Conservation (phyloP, 2,329 filamentous ascomycete species). For the Aspergillus costaricaensis region DNA sequence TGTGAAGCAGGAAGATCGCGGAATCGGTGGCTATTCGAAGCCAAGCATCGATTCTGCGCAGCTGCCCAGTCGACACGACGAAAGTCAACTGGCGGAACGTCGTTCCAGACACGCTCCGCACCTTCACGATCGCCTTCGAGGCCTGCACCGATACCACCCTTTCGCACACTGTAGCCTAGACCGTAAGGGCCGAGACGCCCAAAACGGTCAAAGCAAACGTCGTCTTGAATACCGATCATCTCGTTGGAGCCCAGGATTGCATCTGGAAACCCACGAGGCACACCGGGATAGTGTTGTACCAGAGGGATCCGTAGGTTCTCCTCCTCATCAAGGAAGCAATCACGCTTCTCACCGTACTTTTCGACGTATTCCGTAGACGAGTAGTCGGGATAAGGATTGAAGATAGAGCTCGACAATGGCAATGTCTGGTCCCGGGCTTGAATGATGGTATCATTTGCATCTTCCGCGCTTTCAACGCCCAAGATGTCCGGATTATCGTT, state of each 20-base stretch:
- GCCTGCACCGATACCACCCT: constrained; percentile 81
- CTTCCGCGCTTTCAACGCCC: constrained; percentile 44
- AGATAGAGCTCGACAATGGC: constrained; percentile 54
- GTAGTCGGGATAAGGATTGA: constrained; percentile 70
- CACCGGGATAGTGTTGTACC: constrained; percentile 73
- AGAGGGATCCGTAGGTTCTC: constrained; percentile 66
- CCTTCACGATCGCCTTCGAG: constrained; percentile 82
- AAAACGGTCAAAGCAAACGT: constrained; percentile 91
- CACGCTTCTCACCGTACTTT: constrained; percentile 62
- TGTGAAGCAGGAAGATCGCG: constrained; percentile 40
- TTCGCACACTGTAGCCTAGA: constrained; percentile 76
- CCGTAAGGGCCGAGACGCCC: constrained; percentile 88
- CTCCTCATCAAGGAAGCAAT: constrained; percentile 76
- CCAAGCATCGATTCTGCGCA: constrained; percentile 71
- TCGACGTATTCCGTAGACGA: constrained; percentile 57
- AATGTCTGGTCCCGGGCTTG: constrained; percentile 32
- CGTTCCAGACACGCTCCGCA: constrained; percentile 75
- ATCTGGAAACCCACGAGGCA: constrained; percentile 81
- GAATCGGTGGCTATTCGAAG: constrained; percentile 72
- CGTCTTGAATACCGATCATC: constrained; percentile 72
- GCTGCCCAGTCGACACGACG: constrained; percentile 75
- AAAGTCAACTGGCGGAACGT: constrained; percentile 73
- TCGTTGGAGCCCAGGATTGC: constrained; percentile 85
- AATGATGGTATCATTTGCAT: constrained; percentile 29
- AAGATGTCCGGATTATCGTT: constrained; percentile 60